Percentiles rank a stretch among this genome's conserved stretches.
phyloP scores from a whole-genome alignment of 371 early-diverging fungal species.

The Apophysomyces sp. region DNA sequence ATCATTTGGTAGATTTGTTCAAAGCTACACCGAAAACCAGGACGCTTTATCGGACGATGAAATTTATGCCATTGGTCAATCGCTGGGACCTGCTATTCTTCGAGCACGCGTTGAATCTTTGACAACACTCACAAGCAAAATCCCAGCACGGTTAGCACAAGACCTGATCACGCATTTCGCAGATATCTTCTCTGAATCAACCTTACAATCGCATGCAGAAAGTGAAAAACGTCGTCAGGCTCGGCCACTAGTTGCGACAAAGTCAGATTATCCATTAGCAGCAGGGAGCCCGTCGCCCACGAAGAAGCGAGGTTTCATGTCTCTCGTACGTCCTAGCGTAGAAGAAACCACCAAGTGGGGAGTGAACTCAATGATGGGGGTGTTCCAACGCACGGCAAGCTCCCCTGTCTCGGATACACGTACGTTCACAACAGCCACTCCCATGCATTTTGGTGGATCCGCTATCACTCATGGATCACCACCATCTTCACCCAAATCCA shows the following conservation, averaged over 20 bases:
- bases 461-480: conserved; percentile 32
- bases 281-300: conserved; percentile 7
- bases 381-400: conserved; percentile 23
- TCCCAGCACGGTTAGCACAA: conserved; percentile 46
- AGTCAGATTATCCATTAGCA: conserved; percentile 5
- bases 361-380: conserved; percentile 31
- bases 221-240: conserved; percentile 41
- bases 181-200: conserved; percentile 32
- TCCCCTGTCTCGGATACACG: neutral
- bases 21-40: neutral
- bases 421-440: neutral
- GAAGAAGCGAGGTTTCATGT: conserved; percentile 31
- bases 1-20: neutral
- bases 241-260: conserved; percentile 22
- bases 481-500: conserved; percentile 21
- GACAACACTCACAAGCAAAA: conserved; percentile 53
- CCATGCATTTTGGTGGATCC: conserved; percentile 17
- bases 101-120: conserved; percentile 50
- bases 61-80: conserved; percentile 32
- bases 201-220: conserved; percentile 33
- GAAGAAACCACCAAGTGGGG: conserved; percentile 27
- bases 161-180: conserved; percentile 47
- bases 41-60: neutral
- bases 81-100: conserved; percentile 57
- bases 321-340: conserved; percentile 29